Conservation (phyloP, 225 moss, liverwort and hornwort genomes). For the Sphagnum contortum region DNA sequence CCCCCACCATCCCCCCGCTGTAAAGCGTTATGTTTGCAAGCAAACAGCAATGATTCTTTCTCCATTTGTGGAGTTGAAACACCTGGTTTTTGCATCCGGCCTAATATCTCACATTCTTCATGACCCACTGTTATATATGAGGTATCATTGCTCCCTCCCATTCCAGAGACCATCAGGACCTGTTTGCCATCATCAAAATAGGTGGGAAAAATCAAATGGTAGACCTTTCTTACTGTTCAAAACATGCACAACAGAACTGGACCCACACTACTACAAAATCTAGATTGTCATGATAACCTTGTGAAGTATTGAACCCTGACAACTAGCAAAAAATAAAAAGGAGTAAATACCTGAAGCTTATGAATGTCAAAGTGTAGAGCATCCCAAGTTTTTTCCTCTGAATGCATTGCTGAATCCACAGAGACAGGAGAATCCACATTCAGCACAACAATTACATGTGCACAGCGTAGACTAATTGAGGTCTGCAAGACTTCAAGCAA, state of each 20-base stretch:
- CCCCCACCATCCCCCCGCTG: conserved; percentile 92
- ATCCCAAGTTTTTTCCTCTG: conserved; percentile 58
- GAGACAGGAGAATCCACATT: conserved; percentile 21
- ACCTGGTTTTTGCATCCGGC: conserved; percentile 46
- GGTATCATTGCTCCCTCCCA: conserved; percentile 10
- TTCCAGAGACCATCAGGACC: too few relatives aligned
- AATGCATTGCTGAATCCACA: conserved; percentile 6
- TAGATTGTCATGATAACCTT: too few relatives aligned
- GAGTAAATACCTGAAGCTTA: conserved; percentile 50
- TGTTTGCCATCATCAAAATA: too few relatives aligned
- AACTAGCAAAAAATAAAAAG: too few relatives aligned
- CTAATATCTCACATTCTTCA: conserved; percentile 76
- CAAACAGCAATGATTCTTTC: conserved; percentile 65
- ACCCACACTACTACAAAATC: too few relatives aligned
- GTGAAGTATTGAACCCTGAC: too few relatives aligned
- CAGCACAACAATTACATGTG: conserved; percentile 50
- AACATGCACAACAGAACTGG: too few relatives aligned
- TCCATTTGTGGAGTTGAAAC: conserved; percentile 39
- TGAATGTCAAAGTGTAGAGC: conserved; percentile 58
- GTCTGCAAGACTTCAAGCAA: conserved; percentile 31
- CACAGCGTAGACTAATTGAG: conserved; percentile 68
- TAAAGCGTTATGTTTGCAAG: conserved; percentile 67
- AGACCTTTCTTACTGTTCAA: too few relatives aligned
- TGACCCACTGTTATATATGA: conserved; percentile 80
- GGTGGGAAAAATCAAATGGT: too few relatives aligned